Base-by-base conservation (phyloP, 2,329 filamentous ascomycete species). In the Microsporum audouinii region DNA sequence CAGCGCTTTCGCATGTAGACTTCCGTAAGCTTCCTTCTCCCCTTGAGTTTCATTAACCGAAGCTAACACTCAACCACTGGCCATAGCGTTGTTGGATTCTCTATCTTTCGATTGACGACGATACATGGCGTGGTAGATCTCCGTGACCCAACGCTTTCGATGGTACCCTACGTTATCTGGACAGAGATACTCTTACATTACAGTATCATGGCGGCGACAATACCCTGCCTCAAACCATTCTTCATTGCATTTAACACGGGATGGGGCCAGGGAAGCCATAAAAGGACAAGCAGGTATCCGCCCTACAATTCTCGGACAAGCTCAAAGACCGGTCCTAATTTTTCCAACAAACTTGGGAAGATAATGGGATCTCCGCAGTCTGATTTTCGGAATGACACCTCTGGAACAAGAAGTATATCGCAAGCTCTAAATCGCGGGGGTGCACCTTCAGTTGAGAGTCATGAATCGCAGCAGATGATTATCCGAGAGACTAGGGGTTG, bases 141-240 rank as follows among this genome's bases (percentile, higher is more conserved):
- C 7, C 61, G 64, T 23, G 71, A 77, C 60, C 64, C 69, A 1
- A 70, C 70, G 4, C 65, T 76, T 12, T 65, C 66, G 56, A 66
- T 71, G 39, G 70, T 71, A 2, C 63, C 72, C 17, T 67, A 71
- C 2, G 64, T 70, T 33, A 70, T 77, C 58, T 68, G 70, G 61
- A 71, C 73, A 17, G 70, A 75, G 60, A 68, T 74, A 45, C 67
- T 77, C 43, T 67, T 77, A 29, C 71, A 73, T 36, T 75, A 72
- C 66, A 73, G 74, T 14, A 68, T 78, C 31, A 75, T 76, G 62
- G 68, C 73, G 0, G 72, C 73, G 43, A 78, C 75, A 0, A 67
- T 77, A 12, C 74, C 75, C 2, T 76, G 75, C 23, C 61, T 60
- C 23, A 62, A 58, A 38, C 64, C 56, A 17, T 62, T 62, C 55